phyloP scores from a whole-genome alignment of 305 asterid genomes.

The Caryopteris hybrid region DNA sequence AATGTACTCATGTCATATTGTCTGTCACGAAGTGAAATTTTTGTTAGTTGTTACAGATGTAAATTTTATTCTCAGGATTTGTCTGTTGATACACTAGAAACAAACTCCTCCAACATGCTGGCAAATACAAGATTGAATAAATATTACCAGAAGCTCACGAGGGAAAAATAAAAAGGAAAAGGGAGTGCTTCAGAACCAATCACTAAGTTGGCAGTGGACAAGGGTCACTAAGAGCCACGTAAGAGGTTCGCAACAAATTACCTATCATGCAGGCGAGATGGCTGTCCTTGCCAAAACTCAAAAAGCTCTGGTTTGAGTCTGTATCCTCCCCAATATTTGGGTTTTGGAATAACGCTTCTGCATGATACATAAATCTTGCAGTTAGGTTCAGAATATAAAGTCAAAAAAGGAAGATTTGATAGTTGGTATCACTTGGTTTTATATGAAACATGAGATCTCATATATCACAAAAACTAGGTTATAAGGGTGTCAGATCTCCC shows the following conservation, averaged over 20 bases:
- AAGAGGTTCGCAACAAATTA: slow-evolving; percentile 23
- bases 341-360: slow-evolving; percentile 78
- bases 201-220: background rate
- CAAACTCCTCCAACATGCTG: background rate
- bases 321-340: slow-evolving; percentile 90
- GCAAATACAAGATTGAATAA: background rate
- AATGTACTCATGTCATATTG: too few relatives aligned
- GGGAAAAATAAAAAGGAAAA: background rate
- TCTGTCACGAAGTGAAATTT: too few relatives aligned
- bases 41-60: too few relatives aligned
- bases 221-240: background rate
- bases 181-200: too few relatives aligned
- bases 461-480: background rate
- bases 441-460: background rate
- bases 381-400: slow-evolving; percentile 1
- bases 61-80: too few relatives aligned
- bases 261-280: slow-evolving; percentile 92
- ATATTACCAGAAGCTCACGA: background rate
- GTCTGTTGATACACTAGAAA: too few relatives aligned
- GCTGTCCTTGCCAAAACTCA: slow-evolving; percentile 98
- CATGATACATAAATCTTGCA: slow-evolving; percentile 10
- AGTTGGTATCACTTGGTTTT: background rate
- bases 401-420: background rate
- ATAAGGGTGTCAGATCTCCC: background rate
- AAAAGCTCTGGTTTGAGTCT: slow-evolving; percentile 75